phyloP scores from a whole-genome alignment of 2,329 filamentous ascomycete genomes.

The Xylariaceae sp. region DNA sequence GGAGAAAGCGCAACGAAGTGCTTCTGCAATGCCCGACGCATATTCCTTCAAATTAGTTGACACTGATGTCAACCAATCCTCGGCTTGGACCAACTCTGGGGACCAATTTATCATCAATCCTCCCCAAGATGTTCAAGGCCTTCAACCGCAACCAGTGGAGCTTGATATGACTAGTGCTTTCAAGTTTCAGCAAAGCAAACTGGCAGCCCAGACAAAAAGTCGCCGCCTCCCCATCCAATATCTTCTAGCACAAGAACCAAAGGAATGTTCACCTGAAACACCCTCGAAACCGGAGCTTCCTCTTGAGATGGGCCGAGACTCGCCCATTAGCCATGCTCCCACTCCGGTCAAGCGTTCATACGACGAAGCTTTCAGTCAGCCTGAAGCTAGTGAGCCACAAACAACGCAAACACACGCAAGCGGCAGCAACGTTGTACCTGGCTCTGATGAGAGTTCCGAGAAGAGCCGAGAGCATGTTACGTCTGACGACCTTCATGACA shows the following conservation, averaged over 20 bases:
- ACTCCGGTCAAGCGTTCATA: conserved; percentile 25
- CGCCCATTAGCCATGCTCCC: background rate
- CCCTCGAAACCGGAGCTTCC: background rate
- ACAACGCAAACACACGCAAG: background rate
- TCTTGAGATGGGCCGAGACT: background rate
- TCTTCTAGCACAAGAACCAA: conserved; percentile 27
- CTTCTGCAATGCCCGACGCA: background rate
- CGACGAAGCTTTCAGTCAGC: conserved; percentile 23
- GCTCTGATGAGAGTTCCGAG: background rate
- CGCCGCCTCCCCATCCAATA: conserved; percentile 28
- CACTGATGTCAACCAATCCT: conserved; percentile 9
- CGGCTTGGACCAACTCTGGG: conserved; percentile 23
- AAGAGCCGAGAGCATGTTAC: background rate
- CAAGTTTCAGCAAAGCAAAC: conserved; percentile 30
- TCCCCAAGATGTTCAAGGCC: conserved; percentile 4
- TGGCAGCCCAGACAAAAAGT: conserved; percentile 12
- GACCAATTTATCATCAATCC: conserved; percentile 32
- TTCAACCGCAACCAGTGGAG: conserved; percentile 20
- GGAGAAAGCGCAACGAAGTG: background rate
- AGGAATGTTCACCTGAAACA: background rate
- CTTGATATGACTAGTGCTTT: conserved; percentile 33
- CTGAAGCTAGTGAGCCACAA: background rate
- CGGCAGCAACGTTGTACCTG: background rate
- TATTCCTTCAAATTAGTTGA: conserved; percentile 13
- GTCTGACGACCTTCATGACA: background rate